A percentile compares a stretch with the other conserved stretches of the same genome.
These are phyloP conservation scores for Aphanocladium album DNA, from an alignment of 2,329 filamentous ascomycete genomes.

Conservation along the genomic window DNA sequence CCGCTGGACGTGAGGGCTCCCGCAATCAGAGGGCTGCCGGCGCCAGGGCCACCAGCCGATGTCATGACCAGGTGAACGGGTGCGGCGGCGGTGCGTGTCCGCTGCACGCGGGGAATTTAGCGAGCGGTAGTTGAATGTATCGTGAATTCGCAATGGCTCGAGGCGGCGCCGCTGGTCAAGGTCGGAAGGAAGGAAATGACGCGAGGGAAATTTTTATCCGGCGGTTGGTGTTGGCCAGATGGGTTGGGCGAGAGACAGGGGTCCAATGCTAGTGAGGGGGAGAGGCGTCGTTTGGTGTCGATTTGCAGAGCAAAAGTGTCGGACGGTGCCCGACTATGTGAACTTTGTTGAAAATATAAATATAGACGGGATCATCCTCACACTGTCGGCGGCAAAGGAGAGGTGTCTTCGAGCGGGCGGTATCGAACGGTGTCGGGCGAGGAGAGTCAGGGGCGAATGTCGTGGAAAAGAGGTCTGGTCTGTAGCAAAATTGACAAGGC, in stretches of 20 bases:
- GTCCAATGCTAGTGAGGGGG: slow-evolving; percentile 1
- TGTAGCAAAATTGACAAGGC: slow-evolving; percentile 8
- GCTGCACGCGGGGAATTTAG: slow-evolving; percentile 12
- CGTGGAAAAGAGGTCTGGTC: slow-evolving; percentile 1
- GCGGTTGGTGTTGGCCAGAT: neutral
- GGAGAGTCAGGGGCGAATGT: slow-evolving; percentile 4
- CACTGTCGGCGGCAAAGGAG: neutral
- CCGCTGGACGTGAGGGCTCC: slow-evolving; percentile 32
- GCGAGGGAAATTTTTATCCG: neutral
- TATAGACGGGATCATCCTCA: neutral
- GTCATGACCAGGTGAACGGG: slow-evolving; percentile 29
- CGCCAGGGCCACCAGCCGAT: slow-evolving; percentile 26
- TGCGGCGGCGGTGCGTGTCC: slow-evolving; percentile 16
- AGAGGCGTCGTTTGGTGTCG: neutral
- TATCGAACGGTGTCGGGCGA: neutral
- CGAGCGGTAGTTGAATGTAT: neutral
- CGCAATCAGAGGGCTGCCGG: slow-evolving; percentile 35
- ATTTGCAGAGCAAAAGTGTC: neutral
- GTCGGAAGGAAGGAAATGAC: neutral
- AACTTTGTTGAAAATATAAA: neutral
- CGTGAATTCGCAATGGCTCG: neutral
- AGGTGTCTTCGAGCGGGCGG: neutral
- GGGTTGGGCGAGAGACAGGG: slow-evolving; percentile 4
- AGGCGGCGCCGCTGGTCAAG: neutral
- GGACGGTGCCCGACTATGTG: neutral